Evolutionary conservation across 2,329 filamentous ascomycete genomes (phyloP).

Genomic region (Fusarium sp.): DNA sequence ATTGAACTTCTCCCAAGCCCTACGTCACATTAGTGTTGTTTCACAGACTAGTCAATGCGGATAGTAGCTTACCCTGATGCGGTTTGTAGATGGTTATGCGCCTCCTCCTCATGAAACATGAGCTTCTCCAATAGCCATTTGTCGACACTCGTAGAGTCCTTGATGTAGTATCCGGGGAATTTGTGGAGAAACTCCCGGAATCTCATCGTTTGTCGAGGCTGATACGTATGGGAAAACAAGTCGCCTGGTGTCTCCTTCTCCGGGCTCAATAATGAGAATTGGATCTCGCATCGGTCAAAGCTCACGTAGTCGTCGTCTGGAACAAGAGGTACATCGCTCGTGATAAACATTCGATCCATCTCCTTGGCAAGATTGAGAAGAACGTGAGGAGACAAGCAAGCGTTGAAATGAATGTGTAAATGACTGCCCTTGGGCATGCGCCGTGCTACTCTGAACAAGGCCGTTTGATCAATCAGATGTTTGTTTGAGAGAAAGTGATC

Average conservation of each 20-base stretch:
- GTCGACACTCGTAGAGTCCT: conserved; percentile 51
- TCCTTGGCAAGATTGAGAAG: conserved; percentile 69
- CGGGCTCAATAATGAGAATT: conserved; percentile 68
- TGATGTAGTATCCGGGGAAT: conserved; percentile 50
- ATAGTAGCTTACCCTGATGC: conserved; percentile 64
- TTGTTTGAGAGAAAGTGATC: conserved; percentile 73
- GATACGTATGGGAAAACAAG: conserved; percentile 67
- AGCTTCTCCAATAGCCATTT: conserved; percentile 75
- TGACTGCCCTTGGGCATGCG: conserved; percentile 80
- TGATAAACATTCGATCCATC: conserved; percentile 78
- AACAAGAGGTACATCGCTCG: conserved; percentile 67
- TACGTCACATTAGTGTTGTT: conserved; percentile 45
- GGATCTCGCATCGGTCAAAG: conserved; percentile 70
- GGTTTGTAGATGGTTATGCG: conserved; percentile 67
- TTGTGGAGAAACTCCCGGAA: conserved; percentile 59
- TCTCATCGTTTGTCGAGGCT: conserved; percentile 60
- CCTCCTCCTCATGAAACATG: conserved; percentile 72
- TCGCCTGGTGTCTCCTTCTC: conserved; percentile 56
- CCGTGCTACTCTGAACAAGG: conserved; percentile 69
- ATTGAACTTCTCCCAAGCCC: conserved; percentile 76
- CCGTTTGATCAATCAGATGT: conserved; percentile 68
- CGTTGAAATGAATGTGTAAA: conserved; percentile 84
- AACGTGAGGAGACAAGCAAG: conserved; percentile 74
- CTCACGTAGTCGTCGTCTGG: conserved; percentile 57
- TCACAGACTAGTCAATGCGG: too few relatives aligned